Conservation (phyloP, 1,284 basidiomycete species). For the Sporisorium scitamineum region DNA sequence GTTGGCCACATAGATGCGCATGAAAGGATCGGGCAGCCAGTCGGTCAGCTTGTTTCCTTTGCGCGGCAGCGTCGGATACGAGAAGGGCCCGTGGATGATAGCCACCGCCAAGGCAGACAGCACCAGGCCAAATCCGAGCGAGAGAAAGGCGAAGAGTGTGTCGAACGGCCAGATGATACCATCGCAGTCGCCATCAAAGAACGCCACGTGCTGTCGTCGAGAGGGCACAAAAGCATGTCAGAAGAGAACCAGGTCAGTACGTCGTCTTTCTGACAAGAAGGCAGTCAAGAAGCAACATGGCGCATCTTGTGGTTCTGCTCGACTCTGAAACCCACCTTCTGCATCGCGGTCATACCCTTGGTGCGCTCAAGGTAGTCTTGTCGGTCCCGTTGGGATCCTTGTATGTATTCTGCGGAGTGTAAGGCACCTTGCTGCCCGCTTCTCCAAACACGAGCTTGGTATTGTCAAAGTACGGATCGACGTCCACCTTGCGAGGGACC, state of each 20-base stretch:
- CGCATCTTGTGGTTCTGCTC: too few species aligned
- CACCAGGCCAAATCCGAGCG: slow-evolving; percentile 72
- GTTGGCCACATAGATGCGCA: slow-evolving; percentile 71
- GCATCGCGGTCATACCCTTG: slow-evolving; percentile 65
- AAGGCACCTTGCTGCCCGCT: slow-evolving; percentile 43
- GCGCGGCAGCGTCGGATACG: slow-evolving; percentile 50
- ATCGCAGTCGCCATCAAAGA: slow-evolving; percentile 73
- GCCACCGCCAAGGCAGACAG: slow-evolving; percentile 70
- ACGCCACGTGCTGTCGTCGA: slow-evolving; percentile 70
- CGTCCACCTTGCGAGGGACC: slow-evolving; percentile 32
- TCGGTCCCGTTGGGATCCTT: slow-evolving; percentile 48
- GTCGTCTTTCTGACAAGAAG: too few species aligned
- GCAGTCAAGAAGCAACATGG: too few species aligned
- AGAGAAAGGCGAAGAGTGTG: slow-evolving; percentile 73
- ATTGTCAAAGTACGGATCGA: slow-evolving; percentile 55
- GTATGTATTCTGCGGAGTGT: slow-evolving; percentile 54
- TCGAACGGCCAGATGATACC: slow-evolving; percentile 75
- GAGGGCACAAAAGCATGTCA: background rate
- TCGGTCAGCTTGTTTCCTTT: slow-evolving; percentile 18
- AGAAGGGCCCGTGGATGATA: slow-evolving; percentile 70
- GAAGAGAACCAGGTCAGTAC: background rate
- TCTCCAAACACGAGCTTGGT: slow-evolving; percentile 33
- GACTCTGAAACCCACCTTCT: slow-evolving; percentile 57
- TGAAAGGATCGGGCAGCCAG: slow-evolving; percentile 71
- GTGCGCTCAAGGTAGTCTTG: slow-evolving; percentile 49